Base-by-base conservation (phyloP, 495 filamentous ascomycete species). In the Achaetomiella virescens region DNA sequence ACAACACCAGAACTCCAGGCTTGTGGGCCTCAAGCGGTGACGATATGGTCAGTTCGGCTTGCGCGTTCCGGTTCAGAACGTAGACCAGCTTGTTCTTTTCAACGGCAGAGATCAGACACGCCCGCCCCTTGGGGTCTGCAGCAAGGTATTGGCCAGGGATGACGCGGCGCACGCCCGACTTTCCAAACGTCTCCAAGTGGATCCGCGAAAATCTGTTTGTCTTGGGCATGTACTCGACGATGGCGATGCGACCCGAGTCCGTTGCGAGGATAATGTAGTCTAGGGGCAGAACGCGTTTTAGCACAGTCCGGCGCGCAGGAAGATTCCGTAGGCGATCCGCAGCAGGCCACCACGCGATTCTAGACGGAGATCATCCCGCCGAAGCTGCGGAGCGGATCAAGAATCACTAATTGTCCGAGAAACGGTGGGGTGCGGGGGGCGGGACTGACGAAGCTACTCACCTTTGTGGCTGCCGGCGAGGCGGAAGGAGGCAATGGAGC, bases 81-180 rank as follows among this genome's bases (percentile, higher is more conserved):
- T 97, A 99, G 66, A 97, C 95, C 61, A 99, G 87, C 75, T 97
- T 97, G 73, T 97, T 97, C 82, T 99, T 99, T 72, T 99, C 95
- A 55, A 93, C 79, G 9, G 90, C 90, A 7, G 95, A 89, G 47
- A 97, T 90, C 61, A 99, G 78, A 69, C 91, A 96, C 35, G 95
- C 95, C 70, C 95, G 81, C 37, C 95, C 95, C 69, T 95, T 95
- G 9, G 95, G 95, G 68, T 99, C 95, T 9, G 87, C 86, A 2
- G 91, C 93, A 18, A 99, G 78, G 66, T 93, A 97, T 66, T 99
- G 90, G 14, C 95, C 95, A 3, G 95, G 95, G 58, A 99, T 81
- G 15, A 97, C 92, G 51, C 95, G 83, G 33, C 95, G 85, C 20
- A 96, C 81, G n/a, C 93, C 95, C 12, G 91, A 96, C 70, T 97